Evolutionary conservation across 768 basidiomycete genomes (phyloP).

Genomic region (Jaapia argillacea): DNA sequence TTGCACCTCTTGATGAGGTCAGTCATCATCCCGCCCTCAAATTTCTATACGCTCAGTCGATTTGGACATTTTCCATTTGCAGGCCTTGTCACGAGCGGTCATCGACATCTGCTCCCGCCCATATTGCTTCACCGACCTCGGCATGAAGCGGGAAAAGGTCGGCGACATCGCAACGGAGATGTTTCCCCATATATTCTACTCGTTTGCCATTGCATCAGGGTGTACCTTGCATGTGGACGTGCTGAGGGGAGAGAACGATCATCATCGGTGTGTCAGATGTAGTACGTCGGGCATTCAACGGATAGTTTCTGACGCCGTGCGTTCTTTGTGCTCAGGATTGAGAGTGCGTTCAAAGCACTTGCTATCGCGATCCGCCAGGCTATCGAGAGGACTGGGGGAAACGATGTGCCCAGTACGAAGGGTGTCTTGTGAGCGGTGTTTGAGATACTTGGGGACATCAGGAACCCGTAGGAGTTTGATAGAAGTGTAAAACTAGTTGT

Average conservation of each 20-base stretch:
- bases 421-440: constrained; percentile 91
- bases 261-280: constrained; percentile 86
- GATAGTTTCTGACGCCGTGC: no score
- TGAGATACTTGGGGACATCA: no score
- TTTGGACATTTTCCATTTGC: constrained; percentile 5
- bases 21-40: constrained; percentile 11
- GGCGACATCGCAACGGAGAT: constrained; percentile 96
- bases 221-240: constrained; percentile 93
- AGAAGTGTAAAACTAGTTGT: no score
- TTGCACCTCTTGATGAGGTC: constrained; percentile 96
- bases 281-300: no score
- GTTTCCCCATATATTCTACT: constrained; percentile 96
- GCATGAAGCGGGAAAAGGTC: constrained; percentile 81
- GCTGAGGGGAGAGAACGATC: constrained; percentile 92
- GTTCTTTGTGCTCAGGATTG: constrained; percentile 69
- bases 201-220: constrained; percentile 94
- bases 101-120: constrained; percentile 98
- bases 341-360: constrained; percentile 96
- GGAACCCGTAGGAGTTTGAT: no score
- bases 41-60: neutral
- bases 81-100: constrained; percentile 94
- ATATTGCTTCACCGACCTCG: constrained; percentile 88
- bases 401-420: constrained; percentile 94
- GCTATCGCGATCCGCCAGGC: constrained; percentile 94
- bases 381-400: constrained; percentile 80